A percentile compares a stretch with the other conserved stretches of the same genome.
phyloP scores from a whole-genome alignment of 306 rosid species.

The Lithocarpus polystachyus region DNA sequence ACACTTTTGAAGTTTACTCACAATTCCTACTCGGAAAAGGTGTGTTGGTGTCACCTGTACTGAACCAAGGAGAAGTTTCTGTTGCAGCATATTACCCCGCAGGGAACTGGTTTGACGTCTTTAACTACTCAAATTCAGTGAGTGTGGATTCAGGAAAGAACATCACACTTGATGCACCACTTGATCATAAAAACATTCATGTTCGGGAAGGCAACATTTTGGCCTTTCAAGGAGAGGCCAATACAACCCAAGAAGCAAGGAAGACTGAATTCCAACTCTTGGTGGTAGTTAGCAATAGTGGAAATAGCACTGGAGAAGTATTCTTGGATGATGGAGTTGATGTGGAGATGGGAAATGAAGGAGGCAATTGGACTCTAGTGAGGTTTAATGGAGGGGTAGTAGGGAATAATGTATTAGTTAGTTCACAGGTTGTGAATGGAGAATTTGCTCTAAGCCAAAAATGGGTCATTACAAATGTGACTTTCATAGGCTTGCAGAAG shows the following conservation, averaged over 20 bases:
- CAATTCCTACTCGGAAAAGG: conserved; percentile 78
- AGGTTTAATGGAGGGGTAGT: conserved; percentile 32
- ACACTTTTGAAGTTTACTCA: conserved; percentile 53
- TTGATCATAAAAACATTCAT: conserved; percentile 79
- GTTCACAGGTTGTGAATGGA: conserved; percentile 58
- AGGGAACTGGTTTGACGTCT: conserved; percentile 91
- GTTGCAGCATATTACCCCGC: conserved; percentile 77
- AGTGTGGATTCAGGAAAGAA: conserved; percentile 42
- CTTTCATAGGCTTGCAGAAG: conserved; percentile 55
- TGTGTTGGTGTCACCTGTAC: conserved; percentile 75
- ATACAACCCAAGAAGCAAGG: conserved; percentile 44
- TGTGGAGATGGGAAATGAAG: conserved; percentile 46
- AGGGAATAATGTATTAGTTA: conserved; percentile 25
- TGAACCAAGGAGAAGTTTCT: conserved; percentile 44
- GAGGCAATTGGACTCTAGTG: conserved; percentile 62
- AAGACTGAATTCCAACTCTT: conserved; percentile 62
- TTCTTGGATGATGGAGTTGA: conserved; percentile 80
- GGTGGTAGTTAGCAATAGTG: conserved; percentile 40
- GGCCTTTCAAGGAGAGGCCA: conserved; percentile 70
- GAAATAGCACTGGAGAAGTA: conserved; percentile 53
- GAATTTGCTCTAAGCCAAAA: conserved; percentile 54
- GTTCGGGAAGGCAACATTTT: conserved; percentile 66
- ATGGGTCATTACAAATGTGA: conserved; percentile 59
- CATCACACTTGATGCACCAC: conserved; percentile 61
- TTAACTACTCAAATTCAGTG: conserved; percentile 55